These are phyloP conservation scores for Eucalyptus sp. DNA, from an alignment of 345 rosid species.

Conservation along the genomic window DNA sequence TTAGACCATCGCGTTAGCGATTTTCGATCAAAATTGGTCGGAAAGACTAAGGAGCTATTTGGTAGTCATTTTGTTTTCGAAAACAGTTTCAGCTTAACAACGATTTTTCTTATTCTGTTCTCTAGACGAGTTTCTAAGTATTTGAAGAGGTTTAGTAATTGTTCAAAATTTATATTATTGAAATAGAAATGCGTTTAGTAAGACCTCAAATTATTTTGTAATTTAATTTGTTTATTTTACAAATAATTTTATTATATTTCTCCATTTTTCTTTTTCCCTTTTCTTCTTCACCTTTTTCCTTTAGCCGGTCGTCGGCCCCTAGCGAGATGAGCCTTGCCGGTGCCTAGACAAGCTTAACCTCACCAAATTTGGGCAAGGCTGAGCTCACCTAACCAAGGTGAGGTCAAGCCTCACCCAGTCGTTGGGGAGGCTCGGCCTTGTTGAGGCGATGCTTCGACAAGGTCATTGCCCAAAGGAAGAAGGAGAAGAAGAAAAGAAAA, in stretches of 20 bases:
- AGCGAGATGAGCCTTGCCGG: accelerated
- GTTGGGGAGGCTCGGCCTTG: accelerated
- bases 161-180: accelerated
- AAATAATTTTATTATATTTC: no score
- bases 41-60: accelerated
- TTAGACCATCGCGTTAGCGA: accelerated
- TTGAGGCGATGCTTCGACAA: accelerated
- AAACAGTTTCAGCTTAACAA: accelerated
- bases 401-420: accelerated
- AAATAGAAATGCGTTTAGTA: no score
- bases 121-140: accelerated
- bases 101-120: accelerated
- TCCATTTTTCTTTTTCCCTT: no score
- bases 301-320: accelerated
- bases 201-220: no score
- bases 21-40: accelerated
- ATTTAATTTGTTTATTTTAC: no score
- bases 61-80: accelerated
- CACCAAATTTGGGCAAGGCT: no score
- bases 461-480: no score
- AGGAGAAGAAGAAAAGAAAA: no score
- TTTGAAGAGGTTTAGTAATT: no score
- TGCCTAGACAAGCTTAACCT: no score
- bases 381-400: no score
- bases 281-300: no score